Base-by-base conservation (phyloP, 192 early-diverging fungal species). In the Spinellus fusiger region DNA sequence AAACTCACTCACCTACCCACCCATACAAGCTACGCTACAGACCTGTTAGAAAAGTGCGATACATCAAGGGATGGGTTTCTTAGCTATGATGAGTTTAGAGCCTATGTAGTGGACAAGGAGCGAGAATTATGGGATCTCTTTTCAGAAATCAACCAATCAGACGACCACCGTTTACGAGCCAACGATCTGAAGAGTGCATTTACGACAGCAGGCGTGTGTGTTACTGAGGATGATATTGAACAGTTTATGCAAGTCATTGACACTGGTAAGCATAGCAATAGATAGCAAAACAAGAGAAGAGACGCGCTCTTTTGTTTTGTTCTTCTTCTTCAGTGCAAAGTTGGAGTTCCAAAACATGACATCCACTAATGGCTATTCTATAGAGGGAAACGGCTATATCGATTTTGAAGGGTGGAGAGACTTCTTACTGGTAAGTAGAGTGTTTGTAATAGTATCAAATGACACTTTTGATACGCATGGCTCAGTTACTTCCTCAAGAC, bases 391-490 rank as follows among this genome's bases (percentile, higher is more conserved):
- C 72, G 86, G 86, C 47, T 76, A 69, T 16, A 84, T 90, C 34
- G 80, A 80, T 57, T 90, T 76, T 65, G 62, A 76, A 26, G 86
- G 86, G 53, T 90, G 86, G 86, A 77, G 83, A 49, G 83, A 82
- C 63, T 81, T 81, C 56, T 56, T 81, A 26, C 58, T 81, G 65
- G 79, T 81, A 73, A 69, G 66, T 56, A 5, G 12, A 54, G 26
- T 4, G 44, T 49, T 18, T 49, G 20, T 34, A 5, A 20, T 6
- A 16, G 15, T 1, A 47, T 10, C 13, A 23, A 35, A 25, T 64
- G 33, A 5, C 9, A 50, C 5, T 52, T 13, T 52, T 28, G 22
- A 18, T 9, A 5, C 40, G 15, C 13, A 44, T 65, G 18, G 35
- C 75, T 0, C 62, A 86, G 73, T 50, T 87, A 16, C 70, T 90